Conservation (phyloP, 768 basidiomycete species). For the Paxillus ammoniavirescens region DNA sequence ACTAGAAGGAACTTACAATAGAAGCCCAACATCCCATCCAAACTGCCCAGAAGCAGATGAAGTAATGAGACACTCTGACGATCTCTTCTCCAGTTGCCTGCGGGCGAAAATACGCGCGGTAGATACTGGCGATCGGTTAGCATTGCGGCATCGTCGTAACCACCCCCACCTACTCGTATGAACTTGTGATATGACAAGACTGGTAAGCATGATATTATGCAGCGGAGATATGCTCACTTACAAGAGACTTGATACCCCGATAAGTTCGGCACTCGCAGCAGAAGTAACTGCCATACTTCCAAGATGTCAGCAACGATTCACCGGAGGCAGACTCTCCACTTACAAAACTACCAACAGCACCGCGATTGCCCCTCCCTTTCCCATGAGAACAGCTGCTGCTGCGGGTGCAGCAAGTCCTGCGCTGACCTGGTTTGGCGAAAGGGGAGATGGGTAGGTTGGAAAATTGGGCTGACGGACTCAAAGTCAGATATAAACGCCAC, state of each 20-base stretch:
- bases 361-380: slow-evolving; percentile 43
- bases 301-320: background rate
- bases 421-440: slow-evolving; percentile 37
- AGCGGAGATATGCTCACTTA: slow-evolving; percentile 22
- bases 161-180: slow-evolving; percentile 41
- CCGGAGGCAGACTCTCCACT: background rate
- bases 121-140: slow-evolving; percentile 23
- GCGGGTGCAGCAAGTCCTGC: slow-evolving; percentile 47
- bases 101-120: slow-evolving; percentile 39
- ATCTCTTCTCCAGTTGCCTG: slow-evolving; percentile 38
- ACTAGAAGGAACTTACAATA: slow-evolving; percentile 26
- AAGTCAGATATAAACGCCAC: background rate
- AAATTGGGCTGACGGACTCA: slow-evolving; percentile 41
- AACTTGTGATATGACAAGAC: slow-evolving; percentile 23
- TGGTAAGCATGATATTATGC: background rate
- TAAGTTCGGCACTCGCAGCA: slow-evolving; percentile 45
- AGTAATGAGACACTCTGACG: slow-evolving; percentile 38
- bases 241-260: slow-evolving; percentile 44
- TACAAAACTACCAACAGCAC: slow-evolving; percentile 44
- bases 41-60: slow-evolving; percentile 42
- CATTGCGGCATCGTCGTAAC: background rate
- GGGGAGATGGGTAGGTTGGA: slow-evolving; percentile 49
- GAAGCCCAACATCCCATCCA: slow-evolving; percentile 45
- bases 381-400: slow-evolving; percentile 46
- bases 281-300: slow-evolving; percentile 46